These are phyloP conservation scores for Alternaria brassicae DNA, from an alignment of 2,329 filamentous ascomycete genomes.

Conservation along the genomic window DNA sequence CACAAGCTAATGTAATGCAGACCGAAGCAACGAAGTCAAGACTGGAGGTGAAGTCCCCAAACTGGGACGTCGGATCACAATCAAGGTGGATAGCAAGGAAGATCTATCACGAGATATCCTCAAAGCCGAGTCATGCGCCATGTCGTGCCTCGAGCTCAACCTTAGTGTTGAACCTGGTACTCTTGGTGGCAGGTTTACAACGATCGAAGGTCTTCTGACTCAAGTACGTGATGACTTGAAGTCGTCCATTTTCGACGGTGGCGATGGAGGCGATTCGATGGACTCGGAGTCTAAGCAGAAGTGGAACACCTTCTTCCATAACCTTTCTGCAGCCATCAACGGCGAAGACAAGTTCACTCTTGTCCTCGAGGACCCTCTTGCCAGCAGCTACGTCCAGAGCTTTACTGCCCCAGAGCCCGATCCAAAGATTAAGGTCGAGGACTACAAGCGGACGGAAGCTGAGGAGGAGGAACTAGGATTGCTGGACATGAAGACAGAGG, in stretches of 20 bases:
- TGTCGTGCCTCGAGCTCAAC: slow-evolving; percentile 85
- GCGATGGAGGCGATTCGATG: slow-evolving; percentile 83
- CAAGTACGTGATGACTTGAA: slow-evolving; percentile 91
- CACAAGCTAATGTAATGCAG: slow-evolving; percentile 25
- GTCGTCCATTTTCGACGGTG: slow-evolving; percentile 82
- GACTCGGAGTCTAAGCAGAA: slow-evolving; percentile 67
- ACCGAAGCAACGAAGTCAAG: slow-evolving; percentile 96
- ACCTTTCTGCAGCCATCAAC: slow-evolving; percentile 77
- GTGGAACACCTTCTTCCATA: slow-evolving; percentile 83
- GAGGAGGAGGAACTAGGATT: slow-evolving; percentile 94
- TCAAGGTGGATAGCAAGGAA: slow-evolving; percentile 70
- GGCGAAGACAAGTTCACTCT: slow-evolving; percentile 83
- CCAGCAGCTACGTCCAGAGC: slow-evolving; percentile 92
- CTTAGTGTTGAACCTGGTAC: slow-evolving; percentile 92
- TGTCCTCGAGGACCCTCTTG: slow-evolving; percentile 84
- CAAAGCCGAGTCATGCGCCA: slow-evolving; percentile 90
- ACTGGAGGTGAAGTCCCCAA: slow-evolving; percentile 92
- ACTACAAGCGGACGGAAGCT: slow-evolving; percentile 86
- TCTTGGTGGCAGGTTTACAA: slow-evolving; percentile 94
- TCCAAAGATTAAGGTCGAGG: slow-evolving; percentile 79
- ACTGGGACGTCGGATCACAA: slow-evolving; percentile 81
- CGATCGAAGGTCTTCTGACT: slow-evolving; percentile 89
- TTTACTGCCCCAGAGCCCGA: slow-evolving; percentile 81
- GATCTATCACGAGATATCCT: slow-evolving; percentile 93
- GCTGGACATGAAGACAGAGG: slow-evolving; percentile 90